Conservation (phyloP, 108 stramenopile genomes). For the Cyclotella cryptica region DNA sequence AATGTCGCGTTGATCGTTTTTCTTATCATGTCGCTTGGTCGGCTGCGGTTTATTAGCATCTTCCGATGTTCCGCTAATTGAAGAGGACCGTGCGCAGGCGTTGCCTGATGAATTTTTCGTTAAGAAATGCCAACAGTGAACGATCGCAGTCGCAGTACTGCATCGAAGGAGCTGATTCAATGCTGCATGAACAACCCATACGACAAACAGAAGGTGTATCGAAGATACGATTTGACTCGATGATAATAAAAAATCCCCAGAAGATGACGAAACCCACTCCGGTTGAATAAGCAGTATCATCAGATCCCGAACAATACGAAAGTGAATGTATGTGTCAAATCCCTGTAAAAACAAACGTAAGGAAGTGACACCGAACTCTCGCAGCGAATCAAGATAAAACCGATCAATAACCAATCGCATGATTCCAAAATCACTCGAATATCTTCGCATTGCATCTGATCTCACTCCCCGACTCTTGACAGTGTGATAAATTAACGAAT, state of each 20-base stretch:
- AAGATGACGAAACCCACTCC: not conserved
- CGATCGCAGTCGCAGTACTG: slow-evolving; percentile 60
- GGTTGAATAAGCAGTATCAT: not conserved
- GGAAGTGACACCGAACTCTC: slow-evolving; percentile 24
- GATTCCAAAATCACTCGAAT: slow-evolving; percentile 53
- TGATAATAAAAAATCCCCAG: not conserved
- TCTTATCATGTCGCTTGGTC: not conserved
- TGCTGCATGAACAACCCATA: slow-evolving; percentile 65
- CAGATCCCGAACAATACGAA: slow-evolving; percentile 51
- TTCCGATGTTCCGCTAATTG: not conserved
- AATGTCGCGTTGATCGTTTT: not conserved
- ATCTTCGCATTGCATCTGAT: slow-evolving; percentile 44
- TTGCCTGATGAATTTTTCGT: not conserved
- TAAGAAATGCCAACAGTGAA: slow-evolving; percentile 45
- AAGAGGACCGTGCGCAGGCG: not conserved
- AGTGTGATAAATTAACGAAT: slow-evolving; percentile 59
- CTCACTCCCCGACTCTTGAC: slow-evolving; percentile 61
- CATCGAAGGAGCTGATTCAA: slow-evolving; percentile 62
- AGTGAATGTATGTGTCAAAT: slow-evolving; percentile 55
- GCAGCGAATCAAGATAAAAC: slow-evolving; percentile 45
- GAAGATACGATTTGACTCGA: slow-evolving; percentile 3
- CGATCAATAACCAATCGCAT: slow-evolving; percentile 63
- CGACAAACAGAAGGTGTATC: slow-evolving; percentile 43
- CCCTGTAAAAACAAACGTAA: slow-evolving; percentile 59
- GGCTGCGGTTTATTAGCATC: not conserved